Evolutionary conservation across 352 stramenopile genomes (phyloP), one percentile per base, ranked within the genome.

Genomic region (Pseudoperonospora humuli): DNA sequence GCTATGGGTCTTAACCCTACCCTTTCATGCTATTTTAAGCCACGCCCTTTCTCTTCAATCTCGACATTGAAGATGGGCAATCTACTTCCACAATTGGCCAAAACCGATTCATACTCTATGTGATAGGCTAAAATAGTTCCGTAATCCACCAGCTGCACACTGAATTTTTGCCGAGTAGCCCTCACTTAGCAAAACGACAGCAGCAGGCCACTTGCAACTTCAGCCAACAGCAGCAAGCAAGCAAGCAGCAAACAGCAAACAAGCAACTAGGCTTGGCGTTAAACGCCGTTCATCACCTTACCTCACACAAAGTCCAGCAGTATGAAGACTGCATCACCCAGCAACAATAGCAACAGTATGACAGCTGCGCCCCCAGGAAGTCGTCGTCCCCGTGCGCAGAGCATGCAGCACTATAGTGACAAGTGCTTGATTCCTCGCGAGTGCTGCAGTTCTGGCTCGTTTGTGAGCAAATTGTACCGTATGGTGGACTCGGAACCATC

Each of bases 401-500:
- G 61, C 32, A 54, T 82, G 64, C 70, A 82, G 33, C 59, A 73
- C 41, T 68, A 74, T 39, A 39, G 54, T 32, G 40, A 42, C 28
- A 55, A 63, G 42, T 62, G 56, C 42, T 45, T 44, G 1, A 25
- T 67, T 2, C 46, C 54, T 0, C 45, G 69, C 50, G 69, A 80
- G 38, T 80, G 69, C 46, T 77, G 57, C 51, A 75, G 56, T 20
- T 88, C 76, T 3, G 79, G 79, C 15, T 88, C 75, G 9, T 92
- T 92, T 54, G 79, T 92, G 28, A 89, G 72, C 52, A 92, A 92
- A 61, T 50, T 92, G 18, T 92, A 73, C 56, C 71, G 76, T 43
- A 92, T 92, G 79, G 75, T 92, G 18, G 79, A 92, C 58, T 69
- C 76, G 17, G 79, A 92, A 43, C 79, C 76, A 0, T 73, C 76